These are phyloP conservation scores for Cryptococcus sp. DNA, from an alignment of 1,284 basidiomycete genomes.

Conservation along the genomic window DNA sequence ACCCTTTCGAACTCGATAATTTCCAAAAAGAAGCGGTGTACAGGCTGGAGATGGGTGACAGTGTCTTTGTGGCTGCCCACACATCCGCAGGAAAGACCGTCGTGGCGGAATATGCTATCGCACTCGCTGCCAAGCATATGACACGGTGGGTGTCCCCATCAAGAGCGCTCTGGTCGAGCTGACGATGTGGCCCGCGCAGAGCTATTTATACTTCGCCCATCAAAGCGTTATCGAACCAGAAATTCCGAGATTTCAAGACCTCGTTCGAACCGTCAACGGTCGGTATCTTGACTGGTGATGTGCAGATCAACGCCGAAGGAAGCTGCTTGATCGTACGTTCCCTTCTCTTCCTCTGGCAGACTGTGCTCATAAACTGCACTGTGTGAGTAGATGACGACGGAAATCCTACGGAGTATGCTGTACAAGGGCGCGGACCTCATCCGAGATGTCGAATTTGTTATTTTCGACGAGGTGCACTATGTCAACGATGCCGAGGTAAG, in stretches of 20 bases:
- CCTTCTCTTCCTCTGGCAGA: neutral
- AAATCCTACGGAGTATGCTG: constrained; percentile 96
- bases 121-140: constrained; percentile 96
- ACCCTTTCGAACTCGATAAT: constrained; percentile 81
- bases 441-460: constrained; percentile 98
- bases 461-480: constrained; percentile 99
- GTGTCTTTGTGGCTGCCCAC: constrained; percentile 98
- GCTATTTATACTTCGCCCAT: constrained; percentile 99
- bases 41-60: constrained; percentile 95
- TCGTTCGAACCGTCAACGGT: constrained; percentile 90
- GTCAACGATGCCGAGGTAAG: constrained; percentile 96
- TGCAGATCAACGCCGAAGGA: constrained; percentile 98
- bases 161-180: neutral
- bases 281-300: constrained; percentile 97
- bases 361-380: neutral
- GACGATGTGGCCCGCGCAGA: constrained; percentile 55
- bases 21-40: constrained; percentile 99
- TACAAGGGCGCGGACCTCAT: constrained; percentile 99
- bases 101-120: constrained; percentile 98
- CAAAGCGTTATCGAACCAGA: constrained; percentile 98
- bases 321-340: constrained; percentile 78
- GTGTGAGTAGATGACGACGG: constrained; percentile 85
- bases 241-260: constrained; percentile 98
- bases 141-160: constrained; percentile 67
- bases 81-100: constrained; percentile 99